Conservation (phyloP, 2,329 filamentous ascomycete genomes). For the Chaetomium globosum region DNA sequence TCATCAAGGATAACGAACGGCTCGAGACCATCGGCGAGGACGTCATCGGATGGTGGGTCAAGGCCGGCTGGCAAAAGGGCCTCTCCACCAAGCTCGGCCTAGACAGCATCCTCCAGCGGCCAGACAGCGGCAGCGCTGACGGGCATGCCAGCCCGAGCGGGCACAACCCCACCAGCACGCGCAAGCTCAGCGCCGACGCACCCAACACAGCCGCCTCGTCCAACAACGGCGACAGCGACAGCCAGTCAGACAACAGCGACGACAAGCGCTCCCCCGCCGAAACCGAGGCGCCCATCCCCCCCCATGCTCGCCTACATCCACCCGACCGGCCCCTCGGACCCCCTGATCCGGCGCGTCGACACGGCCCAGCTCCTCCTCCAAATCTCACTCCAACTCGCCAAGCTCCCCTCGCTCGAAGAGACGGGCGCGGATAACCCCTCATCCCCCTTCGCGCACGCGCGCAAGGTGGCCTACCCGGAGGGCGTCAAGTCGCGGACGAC, state of each 20-base stretch:
- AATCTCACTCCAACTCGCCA: constrained; percentile 83
- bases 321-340: constrained; percentile 52
- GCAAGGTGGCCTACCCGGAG: constrained; percentile 81
- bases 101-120: constrained; percentile 59
- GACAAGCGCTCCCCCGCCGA: neutral
- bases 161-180: constrained; percentile 6
- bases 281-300: constrained; percentile 56
- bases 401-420: constrained; percentile 72
- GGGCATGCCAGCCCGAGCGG: constrained; percentile 19
- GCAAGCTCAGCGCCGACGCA: constrained; percentile 21
- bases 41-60: constrained; percentile 92
- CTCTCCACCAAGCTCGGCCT: constrained; percentile 77
- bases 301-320: constrained; percentile 83
- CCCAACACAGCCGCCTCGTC: constrained; percentile 31
- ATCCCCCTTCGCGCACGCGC: constrained; percentile 75
- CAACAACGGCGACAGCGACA: constrained; percentile 32
- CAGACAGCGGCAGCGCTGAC: constrained; percentile 16
- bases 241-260: constrained; percentile 1
- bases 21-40: constrained; percentile 91
- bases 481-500: constrained; percentile 79
- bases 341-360: constrained; percentile 84
- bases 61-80: constrained; percentile 85
- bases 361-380: constrained; percentile 79
- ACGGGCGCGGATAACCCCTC: constrained; percentile 56
- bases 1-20: constrained; percentile 75